phyloP scores from a whole-genome alignment of 169 alveolate genomes.

The Plasmodium blacklocki region DNA sequence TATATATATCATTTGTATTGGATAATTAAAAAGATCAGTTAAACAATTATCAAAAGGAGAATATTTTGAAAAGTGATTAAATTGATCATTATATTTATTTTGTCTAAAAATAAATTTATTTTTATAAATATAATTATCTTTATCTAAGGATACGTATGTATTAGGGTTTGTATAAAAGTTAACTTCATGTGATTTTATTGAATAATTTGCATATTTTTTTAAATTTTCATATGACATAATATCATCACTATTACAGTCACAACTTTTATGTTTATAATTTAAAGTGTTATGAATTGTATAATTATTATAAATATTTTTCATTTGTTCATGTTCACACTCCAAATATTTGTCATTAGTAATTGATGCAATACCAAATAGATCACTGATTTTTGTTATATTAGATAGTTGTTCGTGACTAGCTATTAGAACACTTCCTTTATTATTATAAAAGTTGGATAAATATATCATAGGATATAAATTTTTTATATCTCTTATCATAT shows the following conservation, averaged over 20 bases:
- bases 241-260: background rate
- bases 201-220: constrained; percentile 25
- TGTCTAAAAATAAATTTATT: constrained; percentile 29
- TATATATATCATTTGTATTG: constrained; percentile 36
- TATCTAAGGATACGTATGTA: constrained; percentile 46
- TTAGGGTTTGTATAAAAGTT: constrained; percentile 27
- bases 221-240: constrained; percentile 24
- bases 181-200: constrained; percentile 12
- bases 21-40: constrained; percentile 65
- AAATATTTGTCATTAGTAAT: too few species aligned
- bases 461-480: constrained; percentile 52
- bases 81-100: background rate
- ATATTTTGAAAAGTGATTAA: constrained; percentile 9
- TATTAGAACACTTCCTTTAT: constrained; percentile 45
- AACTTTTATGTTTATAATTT: background rate
- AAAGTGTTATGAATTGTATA: background rate
- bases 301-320: background rate
- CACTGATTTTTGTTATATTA: constrained; percentile 19
- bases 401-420: constrained; percentile 37
- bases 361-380: background rate
- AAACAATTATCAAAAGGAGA: constrained; percentile 57
- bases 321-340: too few species aligned
- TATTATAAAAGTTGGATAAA: constrained; percentile 36
- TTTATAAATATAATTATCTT: constrained; percentile 40
- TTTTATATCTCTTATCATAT: constrained; percentile 44